Evolutionary conservation across 2,329 filamentous ascomycete species (phyloP), one percentile per base, ranked within the genome.

Genomic region (Salinomyces thailandicus): DNA sequence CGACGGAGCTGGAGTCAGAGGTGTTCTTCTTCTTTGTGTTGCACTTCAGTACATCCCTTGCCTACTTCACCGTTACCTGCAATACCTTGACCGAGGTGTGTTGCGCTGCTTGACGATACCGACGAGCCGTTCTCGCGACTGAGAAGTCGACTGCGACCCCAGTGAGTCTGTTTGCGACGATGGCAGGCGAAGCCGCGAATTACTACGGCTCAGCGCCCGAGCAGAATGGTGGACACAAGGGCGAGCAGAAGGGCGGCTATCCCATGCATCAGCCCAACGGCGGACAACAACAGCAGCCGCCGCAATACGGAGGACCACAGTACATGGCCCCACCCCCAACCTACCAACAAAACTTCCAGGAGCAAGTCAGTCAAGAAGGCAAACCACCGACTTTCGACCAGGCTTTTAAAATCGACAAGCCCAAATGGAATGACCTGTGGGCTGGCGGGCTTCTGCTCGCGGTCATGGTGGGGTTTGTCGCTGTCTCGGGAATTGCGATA

Each of bases 381-480:
- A 71, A 72, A 55, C 22, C 22, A 8, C 61, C 64, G 31, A 64
- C 55, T 12, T 95, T 93, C 55, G 77, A 89, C 14, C 73, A 95
- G 53, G 75, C 78, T 1, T 95, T 96, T 68, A 80, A 80, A 61
- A 61, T 95, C 35, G 74, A 84, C 35, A 78, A 68, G 45, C 85
- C 85, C n/a, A 93, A 89, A 59, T 94, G 73, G 63, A 85, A 95
- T 53, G 89, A 96, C 57, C 38, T 46, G 35, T 95, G 87, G 89
- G 87, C 87, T 3, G 86, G 81, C 3, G 64, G 93, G 27, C 64
- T 95, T 54, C 74, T 93, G 49, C 68, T 91, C 24, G 60, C 73
- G 13, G 77, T 81, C 16, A 80, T 81, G 54, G 62, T 72, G 3
- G 86, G 85, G 11, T 94, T 82, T 52, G 71, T 76, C 7, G 85